Conservation (phyloP, 2,329 filamentous ascomycete species). For the Paraphaeosphaeria sporulosa region DNA sequence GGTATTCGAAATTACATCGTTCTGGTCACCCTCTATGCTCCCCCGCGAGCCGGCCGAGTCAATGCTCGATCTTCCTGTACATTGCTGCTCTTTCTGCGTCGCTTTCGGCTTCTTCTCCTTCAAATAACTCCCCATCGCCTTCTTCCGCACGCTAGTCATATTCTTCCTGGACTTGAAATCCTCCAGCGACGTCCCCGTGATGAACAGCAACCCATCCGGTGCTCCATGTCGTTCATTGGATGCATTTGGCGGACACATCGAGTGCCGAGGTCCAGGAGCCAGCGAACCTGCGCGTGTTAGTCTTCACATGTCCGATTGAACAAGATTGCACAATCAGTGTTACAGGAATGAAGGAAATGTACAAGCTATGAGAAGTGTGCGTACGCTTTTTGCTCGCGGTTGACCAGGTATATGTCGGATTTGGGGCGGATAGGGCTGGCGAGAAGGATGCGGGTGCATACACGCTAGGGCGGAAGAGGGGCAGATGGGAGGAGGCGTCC, state of each 20-base stretch:
- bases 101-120: slow-evolving; percentile 28
- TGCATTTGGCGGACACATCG: slow-evolving; percentile 16
- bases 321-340: background rate
- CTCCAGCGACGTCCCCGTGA: slow-evolving; percentile 41
- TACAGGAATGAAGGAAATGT: background rate
- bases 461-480: slow-evolving; percentile 32
- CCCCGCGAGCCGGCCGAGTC: slow-evolving; percentile 25
- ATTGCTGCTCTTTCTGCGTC: slow-evolving; percentile 13
- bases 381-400: slow-evolving; percentile 37
- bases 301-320: slow-evolving; percentile 9
- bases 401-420: slow-evolving; percentile 30
- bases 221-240: slow-evolving; percentile 14
- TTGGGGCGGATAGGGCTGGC: slow-evolving; percentile 30
- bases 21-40: slow-evolving; percentile 24
- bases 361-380: slow-evolving; percentile 23
- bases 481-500: slow-evolving; percentile 32
- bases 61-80: slow-evolving; percentile 18
- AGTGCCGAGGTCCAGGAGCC: slow-evolving; percentile 3
- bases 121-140: slow-evolving; percentile 45
- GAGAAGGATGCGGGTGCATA: slow-evolving; percentile 27
- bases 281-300: slow-evolving; percentile 22
- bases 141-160: slow-evolving; percentile 46
- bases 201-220: slow-evolving; percentile 34
- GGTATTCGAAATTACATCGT: slow-evolving; percentile 17
- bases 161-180: slow-evolving; percentile 41